These are phyloP conservation scores for Yamadazyma dendronema DNA, from an alignment of 1,139 yeast genomes.

Conservation along the genomic window DNA sequence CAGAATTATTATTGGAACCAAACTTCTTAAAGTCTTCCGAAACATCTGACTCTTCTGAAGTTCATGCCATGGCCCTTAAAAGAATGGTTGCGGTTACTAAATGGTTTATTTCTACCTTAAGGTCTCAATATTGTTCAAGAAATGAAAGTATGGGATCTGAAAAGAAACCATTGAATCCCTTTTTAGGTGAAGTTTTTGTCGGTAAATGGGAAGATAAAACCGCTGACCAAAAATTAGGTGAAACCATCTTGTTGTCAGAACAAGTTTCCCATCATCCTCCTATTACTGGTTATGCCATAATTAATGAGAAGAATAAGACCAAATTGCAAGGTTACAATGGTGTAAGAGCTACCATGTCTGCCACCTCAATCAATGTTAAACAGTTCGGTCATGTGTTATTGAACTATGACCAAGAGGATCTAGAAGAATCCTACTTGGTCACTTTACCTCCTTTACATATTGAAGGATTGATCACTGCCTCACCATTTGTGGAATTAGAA, in stretches of 20 bases:
- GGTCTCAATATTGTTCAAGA: constrained; percentile 92
- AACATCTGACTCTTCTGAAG: constrained; percentile 36
- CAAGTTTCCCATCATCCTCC: constrained; percentile 98
- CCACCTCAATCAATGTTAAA: constrained; percentile 74
- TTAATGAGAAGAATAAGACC: constrained; percentile 68
- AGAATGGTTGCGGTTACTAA: constrained; percentile 79
- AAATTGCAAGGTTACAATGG: constrained; percentile 86
- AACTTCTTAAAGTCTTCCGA: constrained; percentile 41
- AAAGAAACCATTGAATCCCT: constrained; percentile 94
- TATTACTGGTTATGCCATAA: constrained; percentile 80
- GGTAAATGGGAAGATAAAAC: constrained; percentile 73
- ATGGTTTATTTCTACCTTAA: constrained; percentile 89
- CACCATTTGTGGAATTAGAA: constrained; percentile 89
- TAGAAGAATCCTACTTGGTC: constrained; percentile 69
- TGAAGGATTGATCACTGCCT: constrained; percentile 86
- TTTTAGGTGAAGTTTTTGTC: constrained; percentile 86
- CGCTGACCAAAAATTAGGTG: constrained; percentile 50
- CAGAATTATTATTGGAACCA: constrained; percentile 77
- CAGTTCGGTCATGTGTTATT: constrained; percentile 90
- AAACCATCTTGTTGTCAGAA: constrained; percentile 74
- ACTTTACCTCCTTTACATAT: constrained; percentile 96
- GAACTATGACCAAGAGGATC: constrained; percentile 47
- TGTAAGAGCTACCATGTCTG: constrained; percentile 77
- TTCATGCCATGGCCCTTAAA: constrained; percentile 49
- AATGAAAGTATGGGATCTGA: constrained; percentile 89